Base-by-base conservation (phyloP, 2,329 filamentous ascomycete genomes). In the Nemania abortiva region DNA sequence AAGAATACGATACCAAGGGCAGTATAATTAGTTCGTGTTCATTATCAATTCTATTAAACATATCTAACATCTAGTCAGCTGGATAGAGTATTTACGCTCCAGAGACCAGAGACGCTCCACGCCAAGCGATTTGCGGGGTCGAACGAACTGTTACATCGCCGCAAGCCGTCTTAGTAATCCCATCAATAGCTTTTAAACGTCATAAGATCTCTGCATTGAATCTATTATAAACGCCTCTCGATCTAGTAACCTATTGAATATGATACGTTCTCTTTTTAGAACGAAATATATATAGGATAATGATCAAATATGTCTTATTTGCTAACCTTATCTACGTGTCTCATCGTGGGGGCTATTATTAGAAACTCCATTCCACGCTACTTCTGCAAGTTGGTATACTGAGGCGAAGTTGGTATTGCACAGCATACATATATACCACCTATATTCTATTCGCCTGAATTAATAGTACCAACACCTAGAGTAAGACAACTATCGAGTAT, bases 91-190 rank as follows among this genome's bases (percentile, higher is more conserved):
- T 29, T 9, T 53, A 45, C 22, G 27, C 24, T 22, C n/a, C n/a
- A n/a, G n/a, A n/a, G n/a, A n/a, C 18, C 13, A 7, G 42, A 52
- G 27, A 29, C 9, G 1, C 22, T 18, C 11, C 24, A 24, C 10
- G 49, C 37, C 49, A 54, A 62, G 27, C 22, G 31, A 42, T 50
- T 47, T 67, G 65, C 65, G 65, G 65, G 66, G 66, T 68, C n/a
- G n/a, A n/a, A n/a, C 37, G 13, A 24, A 24, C 39, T 22, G 50
- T 56, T 55, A 9, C 64, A 56, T 66, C 42, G 50, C 39, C 29
- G 57, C 27, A 39, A 34, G 10, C 13, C n/a, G 1, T 37, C 18
- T 37, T 24, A 11, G 22, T 20, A 27, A 11, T 13, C 49, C 49
- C 3, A 53, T 53, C 49, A 13, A 27, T 18, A 29, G 13, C 49